Conservation (phyloP, 345 rosid genomes). For the Brassica rapa region DNA sequence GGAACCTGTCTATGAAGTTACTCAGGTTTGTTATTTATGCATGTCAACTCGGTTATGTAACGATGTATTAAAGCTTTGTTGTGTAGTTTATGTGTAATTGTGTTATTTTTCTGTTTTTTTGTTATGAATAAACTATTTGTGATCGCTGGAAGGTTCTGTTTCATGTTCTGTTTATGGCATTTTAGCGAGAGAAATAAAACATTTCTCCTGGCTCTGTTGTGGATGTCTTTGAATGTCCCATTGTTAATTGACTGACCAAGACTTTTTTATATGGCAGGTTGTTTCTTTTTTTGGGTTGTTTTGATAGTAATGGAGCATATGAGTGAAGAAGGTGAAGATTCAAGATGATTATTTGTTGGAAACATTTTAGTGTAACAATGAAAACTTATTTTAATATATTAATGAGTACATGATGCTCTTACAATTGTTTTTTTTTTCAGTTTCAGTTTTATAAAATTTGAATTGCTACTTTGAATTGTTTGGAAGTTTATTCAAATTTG, state of each 20-base stretch:
- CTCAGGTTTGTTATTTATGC: conserved; percentile 48
- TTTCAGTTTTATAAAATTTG: neutral
- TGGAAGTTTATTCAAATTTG: too few species aligned
- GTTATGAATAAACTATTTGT: neutral
- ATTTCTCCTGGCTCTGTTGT: neutral
- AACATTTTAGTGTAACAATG: neutral
- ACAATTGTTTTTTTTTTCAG: too few species aligned
- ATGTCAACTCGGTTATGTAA: neutral
- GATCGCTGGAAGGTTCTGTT: neutral
- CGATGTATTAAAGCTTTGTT: neutral
- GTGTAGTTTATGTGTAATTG: neutral
- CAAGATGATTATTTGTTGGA: neutral
- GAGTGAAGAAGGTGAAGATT: neutral
- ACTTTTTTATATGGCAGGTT: too few species aligned
- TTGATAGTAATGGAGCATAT: neutral
- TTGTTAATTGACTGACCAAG: too few species aligned
- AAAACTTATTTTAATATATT: too few species aligned
- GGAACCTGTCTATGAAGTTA: conserved; percentile 45
- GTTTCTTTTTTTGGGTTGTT: neutral
- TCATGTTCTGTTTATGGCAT: neutral
- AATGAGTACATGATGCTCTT: neutral
- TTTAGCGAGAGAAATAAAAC: neutral
- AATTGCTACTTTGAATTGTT: neutral
- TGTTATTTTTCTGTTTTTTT: neutral
- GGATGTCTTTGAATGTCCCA: neutral